These are phyloP conservation scores for Talaromyces wortmannii DNA, from an alignment of 495 filamentous ascomycete genomes.

Conservation along the genomic window DNA sequence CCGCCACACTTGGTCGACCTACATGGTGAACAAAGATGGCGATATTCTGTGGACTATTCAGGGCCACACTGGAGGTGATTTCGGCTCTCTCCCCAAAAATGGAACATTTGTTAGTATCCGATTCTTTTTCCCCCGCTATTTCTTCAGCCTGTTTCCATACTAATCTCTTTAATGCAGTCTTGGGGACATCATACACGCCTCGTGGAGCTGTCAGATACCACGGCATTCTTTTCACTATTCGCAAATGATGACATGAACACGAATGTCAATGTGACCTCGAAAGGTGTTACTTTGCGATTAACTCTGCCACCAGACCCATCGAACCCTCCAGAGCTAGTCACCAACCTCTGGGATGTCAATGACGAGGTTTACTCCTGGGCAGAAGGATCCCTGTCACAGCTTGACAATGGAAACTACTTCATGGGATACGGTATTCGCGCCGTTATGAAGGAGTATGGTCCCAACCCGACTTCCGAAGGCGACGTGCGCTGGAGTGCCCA, in stretches of 20 bases:
- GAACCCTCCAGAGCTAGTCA: conserved; percentile 7
- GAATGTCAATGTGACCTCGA: conserved; percentile 1
- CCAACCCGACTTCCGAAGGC: neutral
- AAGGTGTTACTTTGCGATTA: conserved; percentile 10
- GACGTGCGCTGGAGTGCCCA: conserved; percentile 11
- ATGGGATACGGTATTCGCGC: conserved; percentile 29
- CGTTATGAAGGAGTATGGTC: conserved; percentile 27
- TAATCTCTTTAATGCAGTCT: neutral
- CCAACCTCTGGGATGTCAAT: conserved; percentile 7
- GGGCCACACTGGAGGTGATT: conserved; percentile 34
- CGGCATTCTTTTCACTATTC: conserved; percentile 8
- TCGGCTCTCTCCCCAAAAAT: conserved; percentile 18
- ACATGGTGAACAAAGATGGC: conserved; percentile 26
- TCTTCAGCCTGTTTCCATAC: neutral
- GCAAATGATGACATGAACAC: conserved; percentile 8
- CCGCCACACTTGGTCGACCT: conserved; percentile 23
- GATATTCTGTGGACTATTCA: conserved; percentile 31
- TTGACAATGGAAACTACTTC: conserved; percentile 28
- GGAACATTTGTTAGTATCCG: neutral
- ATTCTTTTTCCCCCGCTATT: too few species aligned
- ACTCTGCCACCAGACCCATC: conserved; percentile 9
- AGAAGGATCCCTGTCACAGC: conserved; percentile 25
- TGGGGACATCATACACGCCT: conserved; percentile 7
- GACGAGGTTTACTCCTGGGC: conserved; percentile 18
- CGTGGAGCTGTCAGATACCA: conserved; percentile 8